A percentile compares a stretch with the other conserved stretches of the same genome.
Conservation (phyloP, 2,329 filamentous ascomycete genomes). For the Fusarium floridanum region DNA sequence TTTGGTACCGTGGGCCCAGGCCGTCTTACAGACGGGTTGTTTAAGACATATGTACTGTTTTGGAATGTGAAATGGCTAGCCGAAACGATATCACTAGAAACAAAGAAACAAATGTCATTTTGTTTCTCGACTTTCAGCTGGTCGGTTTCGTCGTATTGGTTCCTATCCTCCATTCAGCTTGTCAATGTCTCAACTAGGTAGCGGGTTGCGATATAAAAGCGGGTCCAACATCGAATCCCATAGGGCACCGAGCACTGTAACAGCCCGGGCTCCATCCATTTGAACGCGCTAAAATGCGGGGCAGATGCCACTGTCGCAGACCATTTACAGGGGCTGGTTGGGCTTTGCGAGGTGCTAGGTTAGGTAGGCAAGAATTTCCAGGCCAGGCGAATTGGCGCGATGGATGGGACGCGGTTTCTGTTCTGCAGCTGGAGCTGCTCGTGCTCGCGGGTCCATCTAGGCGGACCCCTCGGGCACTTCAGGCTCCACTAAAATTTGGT, state of each 20-base stretch:
- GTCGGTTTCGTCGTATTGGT: not conserved
- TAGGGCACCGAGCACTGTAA: slow-evolving; percentile 5
- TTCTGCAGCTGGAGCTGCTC: not conserved
- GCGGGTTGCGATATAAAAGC: slow-evolving; percentile 5
- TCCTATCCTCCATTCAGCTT: not conserved
- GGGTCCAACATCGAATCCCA: not conserved
- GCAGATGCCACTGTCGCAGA: not conserved
- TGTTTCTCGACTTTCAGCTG: not conserved
- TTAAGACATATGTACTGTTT: not conserved
- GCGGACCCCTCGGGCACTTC: not conserved
- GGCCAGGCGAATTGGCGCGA: slow-evolving; percentile 1
- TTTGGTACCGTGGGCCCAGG: not conserved
- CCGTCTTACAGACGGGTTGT: not conserved
- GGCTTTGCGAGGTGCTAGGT: slow-evolving; percentile 1
- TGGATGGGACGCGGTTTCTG: slow-evolving; percentile 1
- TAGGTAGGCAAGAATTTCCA: not conserved
- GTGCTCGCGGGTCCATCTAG: not conserved
- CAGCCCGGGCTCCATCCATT: slow-evolving; percentile 15
- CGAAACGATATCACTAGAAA: not conserved
- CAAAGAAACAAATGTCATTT: not conserved
- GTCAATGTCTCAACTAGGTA: not conserved
- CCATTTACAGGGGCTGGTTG: slow-evolving; percentile 16
- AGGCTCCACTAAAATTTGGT: slow-evolving; percentile 1
- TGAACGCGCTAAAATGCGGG: slow-evolving; percentile 21
- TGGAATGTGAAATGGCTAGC: slow-evolving; percentile 6